Conservation (phyloP, 768 basidiomycete genomes). For the Holtermanniella nyarrowii region DNA sequence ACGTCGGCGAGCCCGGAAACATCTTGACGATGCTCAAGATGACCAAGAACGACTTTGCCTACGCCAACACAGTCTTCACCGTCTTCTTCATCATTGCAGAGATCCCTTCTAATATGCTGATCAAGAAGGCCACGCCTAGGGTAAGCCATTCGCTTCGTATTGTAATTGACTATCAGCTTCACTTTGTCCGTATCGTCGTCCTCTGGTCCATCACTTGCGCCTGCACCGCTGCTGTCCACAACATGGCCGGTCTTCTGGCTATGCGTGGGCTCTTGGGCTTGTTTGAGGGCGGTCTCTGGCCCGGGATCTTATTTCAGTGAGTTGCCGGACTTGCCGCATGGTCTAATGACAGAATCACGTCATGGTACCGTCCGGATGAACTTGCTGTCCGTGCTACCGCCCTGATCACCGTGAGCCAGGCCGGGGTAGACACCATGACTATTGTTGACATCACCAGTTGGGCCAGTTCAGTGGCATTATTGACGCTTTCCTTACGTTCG, state of each 20-base stretch:
- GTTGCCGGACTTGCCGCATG: background rate
- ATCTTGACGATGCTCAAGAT: conserved; percentile 23
- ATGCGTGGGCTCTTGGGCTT: conserved; percentile 16
- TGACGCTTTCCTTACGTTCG: conserved; percentile 17
- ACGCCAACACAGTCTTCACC: conserved; percentile 16
- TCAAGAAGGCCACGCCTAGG: conserved; percentile 26
- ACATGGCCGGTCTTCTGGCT: conserved; percentile 10
- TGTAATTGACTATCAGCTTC: conserved; percentile 4
- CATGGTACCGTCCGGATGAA: conserved; percentile 26
- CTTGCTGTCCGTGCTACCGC: conserved; percentile 12
- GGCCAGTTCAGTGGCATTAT: conserved; percentile 18
- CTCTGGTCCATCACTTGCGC: conserved; percentile 8
- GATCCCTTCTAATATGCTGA: conserved; percentile 20
- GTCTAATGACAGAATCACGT: conserved; percentile 10
- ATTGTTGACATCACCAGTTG: background rate
- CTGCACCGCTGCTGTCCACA: conserved; percentile 9
- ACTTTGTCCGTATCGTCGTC: conserved; percentile 13
- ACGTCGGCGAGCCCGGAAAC: conserved; percentile 12
- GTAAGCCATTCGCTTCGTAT: conserved; percentile 1
- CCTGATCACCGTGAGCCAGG: conserved; percentile 7
- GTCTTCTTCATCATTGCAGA: conserved; percentile 21
- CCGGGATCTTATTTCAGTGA: conserved; percentile 18
- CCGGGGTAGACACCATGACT: background rate
- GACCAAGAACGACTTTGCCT: conserved; percentile 20
- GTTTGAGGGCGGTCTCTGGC: conserved; percentile 20